Percentiles rank a stretch among this genome's conserved stretches.
phyloP scores from a whole-genome alignment of 2,329 filamentous ascomycete species.

The Ophiocordyceps unilateralis region DNA sequence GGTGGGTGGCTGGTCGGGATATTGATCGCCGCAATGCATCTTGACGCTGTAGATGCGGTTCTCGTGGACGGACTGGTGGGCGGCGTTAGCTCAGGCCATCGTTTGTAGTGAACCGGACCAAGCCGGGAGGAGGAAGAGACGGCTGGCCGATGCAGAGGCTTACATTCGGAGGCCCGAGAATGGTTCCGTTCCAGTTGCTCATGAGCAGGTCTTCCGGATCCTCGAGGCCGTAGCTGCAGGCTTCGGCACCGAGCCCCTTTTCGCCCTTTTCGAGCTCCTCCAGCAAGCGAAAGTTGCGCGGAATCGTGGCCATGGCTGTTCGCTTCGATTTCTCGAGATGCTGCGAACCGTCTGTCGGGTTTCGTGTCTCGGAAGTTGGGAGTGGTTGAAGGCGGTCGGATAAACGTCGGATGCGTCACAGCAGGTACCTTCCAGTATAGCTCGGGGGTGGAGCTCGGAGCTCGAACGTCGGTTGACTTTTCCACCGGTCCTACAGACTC shows the following conservation, averaged over 20 bases:
- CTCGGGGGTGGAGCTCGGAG: too few relatives aligned
- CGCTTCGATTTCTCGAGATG: background rate
- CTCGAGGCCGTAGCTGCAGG: constrained; percentile 90
- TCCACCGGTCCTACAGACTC: too few relatives aligned
- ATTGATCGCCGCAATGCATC: constrained; percentile 82
- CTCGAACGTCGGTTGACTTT: too few relatives aligned
- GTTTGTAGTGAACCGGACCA: background rate
- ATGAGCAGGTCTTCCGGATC: constrained; percentile 90
- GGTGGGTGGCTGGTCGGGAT: constrained; percentile 75
- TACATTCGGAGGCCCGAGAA: constrained; percentile 90
- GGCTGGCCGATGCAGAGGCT: constrained; percentile 13
- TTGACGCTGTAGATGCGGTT: constrained; percentile 98
- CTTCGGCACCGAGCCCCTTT: constrained; percentile 90
- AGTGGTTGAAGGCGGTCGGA: too few relatives aligned
- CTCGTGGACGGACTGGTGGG: constrained; percentile 69
- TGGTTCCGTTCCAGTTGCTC: constrained; percentile 98
- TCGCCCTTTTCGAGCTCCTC: constrained; percentile 98
- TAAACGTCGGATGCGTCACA: too few relatives aligned
- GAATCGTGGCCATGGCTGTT: constrained; percentile 42
- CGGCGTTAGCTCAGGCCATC: background rate
- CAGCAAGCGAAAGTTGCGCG: constrained; percentile 87
- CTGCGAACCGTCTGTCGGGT: too few relatives aligned
- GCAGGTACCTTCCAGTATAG: too few relatives aligned
- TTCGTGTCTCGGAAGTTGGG: too few relatives aligned
- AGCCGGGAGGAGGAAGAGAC: background rate